Percentiles rank a stretch among this genome's conserved stretches.
Evolutionary conservation across 306 rosid species (phyloP).

Genomic region (Vachellia pachyceras): DNA sequence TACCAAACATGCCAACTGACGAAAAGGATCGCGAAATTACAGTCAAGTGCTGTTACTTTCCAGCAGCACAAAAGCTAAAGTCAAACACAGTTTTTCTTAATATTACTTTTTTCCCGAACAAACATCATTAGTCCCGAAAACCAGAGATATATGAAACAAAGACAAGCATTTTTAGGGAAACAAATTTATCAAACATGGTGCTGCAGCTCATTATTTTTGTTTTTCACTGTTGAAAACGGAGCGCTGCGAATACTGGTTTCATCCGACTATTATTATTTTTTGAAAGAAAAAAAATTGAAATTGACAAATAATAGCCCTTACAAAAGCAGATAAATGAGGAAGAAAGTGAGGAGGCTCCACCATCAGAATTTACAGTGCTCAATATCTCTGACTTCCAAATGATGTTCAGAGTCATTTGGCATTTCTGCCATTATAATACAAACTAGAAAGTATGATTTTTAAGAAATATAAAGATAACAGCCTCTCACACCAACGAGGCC

Average conservation of each 20-base stretch:
- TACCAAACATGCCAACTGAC: too few relatives aligned
- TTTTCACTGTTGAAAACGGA: neutral
- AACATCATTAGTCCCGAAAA: neutral
- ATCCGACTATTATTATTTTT: neutral
- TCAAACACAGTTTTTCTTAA: neutral
- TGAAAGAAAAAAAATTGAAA: neutral
- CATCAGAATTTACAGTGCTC: neutral
- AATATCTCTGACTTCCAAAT: conserved; percentile 18
- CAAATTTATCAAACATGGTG: neutral
- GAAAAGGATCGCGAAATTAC: too few relatives aligned
- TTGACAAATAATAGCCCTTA: neutral
- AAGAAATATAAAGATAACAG: conserved; percentile 12
- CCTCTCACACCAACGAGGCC: neutral
- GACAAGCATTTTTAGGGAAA: neutral
- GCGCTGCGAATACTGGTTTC: neutral
- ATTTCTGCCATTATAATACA: conserved; percentile 17
- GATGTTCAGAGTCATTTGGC: neutral
- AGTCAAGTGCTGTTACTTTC: too few relatives aligned
- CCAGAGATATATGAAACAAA: neutral
- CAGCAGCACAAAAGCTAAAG: neutral
- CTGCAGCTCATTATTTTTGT: neutral
- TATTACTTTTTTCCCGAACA: neutral
- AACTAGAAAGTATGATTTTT: conserved; percentile 1
- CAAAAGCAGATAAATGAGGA: neutral
- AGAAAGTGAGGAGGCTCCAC: neutral